Evolutionary conservation across 2,329 filamentous ascomycete species (phyloP).

Genomic region (Sporothrix dimorphospora): DNA sequence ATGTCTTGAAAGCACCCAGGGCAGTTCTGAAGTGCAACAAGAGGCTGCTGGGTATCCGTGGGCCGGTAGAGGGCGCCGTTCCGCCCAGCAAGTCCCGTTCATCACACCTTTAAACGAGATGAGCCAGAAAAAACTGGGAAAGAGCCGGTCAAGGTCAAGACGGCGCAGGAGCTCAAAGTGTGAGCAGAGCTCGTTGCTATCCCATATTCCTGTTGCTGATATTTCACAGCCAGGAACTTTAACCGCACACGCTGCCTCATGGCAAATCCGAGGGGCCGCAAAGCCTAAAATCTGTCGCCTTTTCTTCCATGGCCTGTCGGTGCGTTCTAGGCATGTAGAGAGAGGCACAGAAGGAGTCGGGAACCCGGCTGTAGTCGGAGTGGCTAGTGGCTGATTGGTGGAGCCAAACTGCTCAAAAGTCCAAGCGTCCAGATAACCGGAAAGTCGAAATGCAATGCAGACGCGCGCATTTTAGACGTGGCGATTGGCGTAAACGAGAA

Average conservation of each 20-base stretch:
- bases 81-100: not conserved
- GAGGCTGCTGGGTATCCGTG: no score
- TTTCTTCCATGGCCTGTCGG: not conserved
- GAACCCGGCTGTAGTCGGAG: not conserved
- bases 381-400: not conserved
- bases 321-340: not conserved
- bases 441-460: not conserved
- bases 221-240: not conserved
- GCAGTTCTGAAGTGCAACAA: not conserved
- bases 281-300: constrained; percentile 7
- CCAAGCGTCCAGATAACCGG: not conserved
- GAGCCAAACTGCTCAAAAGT: not conserved
- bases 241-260: not conserved
- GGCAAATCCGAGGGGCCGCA: not conserved
- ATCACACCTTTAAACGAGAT: constrained; percentile 2
- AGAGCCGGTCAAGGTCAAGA: not conserved
- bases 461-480: not conserved
- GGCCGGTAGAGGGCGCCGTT: not conserved
- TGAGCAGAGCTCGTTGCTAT: not conserved
- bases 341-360: not conserved
- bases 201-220: not conserved
- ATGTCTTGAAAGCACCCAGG: not conserved
- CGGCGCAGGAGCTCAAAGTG: not conserved
- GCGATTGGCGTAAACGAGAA: not conserved
- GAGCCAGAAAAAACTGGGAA: not conserved